Base-by-base conservation (phyloP, 768 basidiomycete genomes). In the Suillus tomentosus region DNA sequence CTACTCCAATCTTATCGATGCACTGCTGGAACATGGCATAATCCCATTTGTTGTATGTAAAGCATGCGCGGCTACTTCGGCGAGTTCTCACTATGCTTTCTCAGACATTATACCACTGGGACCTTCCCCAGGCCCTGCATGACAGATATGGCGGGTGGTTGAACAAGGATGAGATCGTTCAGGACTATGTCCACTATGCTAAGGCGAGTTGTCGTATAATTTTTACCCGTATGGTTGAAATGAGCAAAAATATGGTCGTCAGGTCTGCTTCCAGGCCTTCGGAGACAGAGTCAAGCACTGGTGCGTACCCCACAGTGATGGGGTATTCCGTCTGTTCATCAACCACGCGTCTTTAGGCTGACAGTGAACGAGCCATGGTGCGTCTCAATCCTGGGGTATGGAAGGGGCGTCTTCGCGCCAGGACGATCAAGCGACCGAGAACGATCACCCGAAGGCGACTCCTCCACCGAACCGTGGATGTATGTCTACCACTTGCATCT, bases 341-440 rank as follows among this genome's bases (percentile, higher is more conserved):
- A 55, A 75, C 69, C 59, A 68, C 55, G n/a, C 45, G 62, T 50
- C 45, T 57, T 24, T 62, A 87, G 87, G 87, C 73, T 91, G 57
- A 91, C 89, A 3, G 79, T 91, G 75, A 91, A 92, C 73, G 90
- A 93, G 77, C 89, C 89, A 0, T 89, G 86, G 88, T 87, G 86
- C 71, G 80, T 87, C 60, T 83, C 89, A 58, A 80, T 89, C 68
- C 77, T 88, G 56, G 89, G 90, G n/a, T 88, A 90, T 69, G 86
- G 87, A 15, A 80, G 84, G 54, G 90, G 88, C 54, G 82, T 87
- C 15, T 91, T 91, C 66, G 90, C 88, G 3, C 89, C 88, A 51
- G 88, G 89, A 45, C 79, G 87, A 62, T 87, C 85, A 69, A 88
- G 86, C 74, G 85, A 89, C 73, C 84, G 89, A 24, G 72, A 69